phyloP scores from a whole-genome alignment of 257 asterid genomes.

The Gentiana straminea region DNA sequence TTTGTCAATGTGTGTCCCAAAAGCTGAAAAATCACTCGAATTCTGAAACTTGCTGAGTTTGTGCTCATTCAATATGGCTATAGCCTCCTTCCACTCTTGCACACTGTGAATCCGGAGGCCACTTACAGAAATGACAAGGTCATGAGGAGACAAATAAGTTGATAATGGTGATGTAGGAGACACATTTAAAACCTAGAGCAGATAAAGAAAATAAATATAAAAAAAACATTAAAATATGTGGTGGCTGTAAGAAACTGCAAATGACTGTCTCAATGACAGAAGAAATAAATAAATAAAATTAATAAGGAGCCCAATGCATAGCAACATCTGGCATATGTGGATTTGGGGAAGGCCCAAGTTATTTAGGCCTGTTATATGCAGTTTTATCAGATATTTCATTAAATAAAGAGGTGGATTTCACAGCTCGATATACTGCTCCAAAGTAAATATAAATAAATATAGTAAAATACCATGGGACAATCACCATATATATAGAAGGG shows the following conservation, averaged over 20 bases:
- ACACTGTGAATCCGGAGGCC: slow-evolving; percentile 35
- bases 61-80: slow-evolving; percentile 29
- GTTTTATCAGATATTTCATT: no score
- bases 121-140: slow-evolving; percentile 50
- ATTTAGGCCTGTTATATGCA: no score
- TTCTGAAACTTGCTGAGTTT: slow-evolving; percentile 13
- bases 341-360: no score
- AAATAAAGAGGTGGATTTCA: no score
- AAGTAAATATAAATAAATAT: slow-evolving; percentile 2
- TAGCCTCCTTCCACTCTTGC: slow-evolving; percentile 53
- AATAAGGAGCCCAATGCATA: no score
- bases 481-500: slow-evolving; percentile 63
- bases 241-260: slow-evolving; percentile 6
- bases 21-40: slow-evolving; percentile 19
- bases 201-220: slow-evolving; percentile 2
- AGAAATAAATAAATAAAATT: background rate
- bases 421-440: no score
- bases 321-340: no score
- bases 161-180: slow-evolving; percentile 55
- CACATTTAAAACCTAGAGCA: slow-evolving; percentile 62
- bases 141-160: slow-evolving; percentile 51
- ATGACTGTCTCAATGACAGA: slow-evolving; percentile 6
- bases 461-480: slow-evolving; percentile 50
- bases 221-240: slow-evolving; percentile 6
- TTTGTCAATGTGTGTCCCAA: slow-evolving; percentile 10